Evolutionary conservation across 495 filamentous ascomycete species (phyloP), one percentile per base, ranked within the genome.

Genomic region (Achaetomiella virescens): DNA sequence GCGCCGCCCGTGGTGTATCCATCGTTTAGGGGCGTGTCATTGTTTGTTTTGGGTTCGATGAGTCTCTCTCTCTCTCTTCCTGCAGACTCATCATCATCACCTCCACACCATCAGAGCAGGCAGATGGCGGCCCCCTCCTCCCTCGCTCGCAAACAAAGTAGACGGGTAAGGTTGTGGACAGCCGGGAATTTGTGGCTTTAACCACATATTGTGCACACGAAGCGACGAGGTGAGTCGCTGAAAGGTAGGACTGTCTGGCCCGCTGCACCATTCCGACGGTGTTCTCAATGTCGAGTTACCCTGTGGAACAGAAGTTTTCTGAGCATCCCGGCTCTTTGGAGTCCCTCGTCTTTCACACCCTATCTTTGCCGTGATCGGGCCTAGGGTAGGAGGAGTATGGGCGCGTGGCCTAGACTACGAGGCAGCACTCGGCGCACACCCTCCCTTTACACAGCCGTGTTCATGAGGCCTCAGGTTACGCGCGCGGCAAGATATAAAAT

Each of bases 101-200:
- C 24, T 29, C 22, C 20, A 15, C 45, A n/a, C 2, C 6, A 12
- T 14, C 22, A 41, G 21, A 21, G 7, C 24, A 40, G n/a, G 11
- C 7, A 14, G 8, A 37, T 31, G 4, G 15, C 38, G 6, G 17
- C 25, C 10, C 41, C 24, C 20, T 21, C 17, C 49, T 22, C 49
- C 27, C 25, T 38, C 35, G 42, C 10, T 21, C 50, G 17, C 12
- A 17, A 4, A 9, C 50, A 17, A 10, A 18, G 27, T 25, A 8
- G 22, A 22, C 17, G n/a, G 42, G 38, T 11, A 27, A 27, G 44
- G 53, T 37, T 42, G 31, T 55, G 36, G 48, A 44, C 53, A 55
- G 53, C 14, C 53, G 35, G 45, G 44, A 35, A 41, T 48, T 48
- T 33, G 3, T 15, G n/a, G 21, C 33, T 38, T 3, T 20, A 18